phyloP scores from a whole-genome alignment of 2,329 filamentous ascomycete genomes.

The Pseudonectria buxi region DNA sequence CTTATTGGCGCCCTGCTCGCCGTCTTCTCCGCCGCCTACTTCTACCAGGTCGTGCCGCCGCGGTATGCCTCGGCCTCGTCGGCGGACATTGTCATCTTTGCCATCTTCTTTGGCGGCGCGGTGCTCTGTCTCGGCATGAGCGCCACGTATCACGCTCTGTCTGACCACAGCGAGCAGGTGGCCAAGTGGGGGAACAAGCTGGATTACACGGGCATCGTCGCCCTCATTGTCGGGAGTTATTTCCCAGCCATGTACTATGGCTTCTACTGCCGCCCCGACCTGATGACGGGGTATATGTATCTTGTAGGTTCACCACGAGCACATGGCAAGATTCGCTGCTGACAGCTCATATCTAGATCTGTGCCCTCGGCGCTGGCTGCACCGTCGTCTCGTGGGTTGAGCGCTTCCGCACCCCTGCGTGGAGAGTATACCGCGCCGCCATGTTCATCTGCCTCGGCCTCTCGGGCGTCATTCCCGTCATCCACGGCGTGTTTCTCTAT shows the following conservation, averaged over 20 bases:
- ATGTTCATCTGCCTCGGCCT: conserved; percentile 89
- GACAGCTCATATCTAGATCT: conserved; percentile 53
- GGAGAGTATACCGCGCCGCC: conserved; percentile 75
- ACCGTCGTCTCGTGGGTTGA: conserved; percentile 71
- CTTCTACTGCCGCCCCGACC: conserved; percentile 60
- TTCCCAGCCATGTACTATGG: conserved; percentile 85
- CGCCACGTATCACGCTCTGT: conserved; percentile 76
- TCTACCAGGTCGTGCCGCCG: conserved; percentile 53
- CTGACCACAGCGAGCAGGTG: conserved; percentile 74
- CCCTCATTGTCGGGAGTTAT: conserved; percentile 85
- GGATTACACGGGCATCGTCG: conserved; percentile 91
- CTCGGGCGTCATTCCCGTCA: conserved; percentile 74
- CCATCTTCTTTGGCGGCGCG: conserved; percentile 72
- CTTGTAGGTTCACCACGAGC: conserved; percentile 48
- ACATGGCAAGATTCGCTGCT: conserved; percentile 4
- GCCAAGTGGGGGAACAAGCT: conserved; percentile 83
- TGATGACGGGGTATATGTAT: conserved; percentile 67
- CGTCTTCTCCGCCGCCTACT: conserved; percentile 39
- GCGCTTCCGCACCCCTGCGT: conserved; percentile 73
- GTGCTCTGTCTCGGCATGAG: conserved; percentile 71
- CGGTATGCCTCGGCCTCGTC: conserved; percentile 57
- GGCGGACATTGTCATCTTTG: conserved; percentile 65
- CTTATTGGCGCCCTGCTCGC: conserved; percentile 59
- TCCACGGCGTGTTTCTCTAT: conserved; percentile 66
- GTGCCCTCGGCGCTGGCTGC: conserved; percentile 68